phyloP scores from a whole-genome alignment of 306 rosid species.

The Rosa multiflora region DNA sequence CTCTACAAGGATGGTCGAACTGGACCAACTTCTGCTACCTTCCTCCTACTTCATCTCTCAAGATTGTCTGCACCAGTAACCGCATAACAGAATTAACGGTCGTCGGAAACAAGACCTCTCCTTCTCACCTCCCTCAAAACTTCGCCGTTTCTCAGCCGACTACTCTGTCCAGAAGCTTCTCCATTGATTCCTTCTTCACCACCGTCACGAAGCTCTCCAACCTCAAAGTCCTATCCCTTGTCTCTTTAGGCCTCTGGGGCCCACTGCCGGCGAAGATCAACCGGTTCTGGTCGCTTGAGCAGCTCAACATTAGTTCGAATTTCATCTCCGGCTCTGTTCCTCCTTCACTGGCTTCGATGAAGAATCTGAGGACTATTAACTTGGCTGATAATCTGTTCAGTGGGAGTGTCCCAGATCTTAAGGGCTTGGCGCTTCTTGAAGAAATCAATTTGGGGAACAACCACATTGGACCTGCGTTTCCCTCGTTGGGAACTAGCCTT shows the following conservation, averaged over 20 bases:
- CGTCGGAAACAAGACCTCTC: constrained; percentile 55
- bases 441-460: constrained; percentile 61
- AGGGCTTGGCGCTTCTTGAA: constrained; percentile 41
- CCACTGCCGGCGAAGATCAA: constrained; percentile 66
- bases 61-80: constrained; percentile 51
- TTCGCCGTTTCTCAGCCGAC: constrained; percentile 32
- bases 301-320: constrained; percentile 68
- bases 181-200: constrained; percentile 65
- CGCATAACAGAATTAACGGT: constrained; percentile 60
- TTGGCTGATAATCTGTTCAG: constrained; percentile 66
- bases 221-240: constrained; percentile 56
- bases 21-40: constrained; percentile 72
- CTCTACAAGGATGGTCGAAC: constrained; percentile 63
- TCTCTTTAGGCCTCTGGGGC: constrained; percentile 86
- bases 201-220: constrained; percentile 67
- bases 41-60: constrained; percentile 58
- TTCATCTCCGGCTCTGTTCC: constrained; percentile 64
- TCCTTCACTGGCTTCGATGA: constrained; percentile 43
- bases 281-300: constrained; percentile 55
- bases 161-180: constrained; percentile 59
- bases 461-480: constrained; percentile 61
- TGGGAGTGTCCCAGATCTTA: constrained; percentile 70
- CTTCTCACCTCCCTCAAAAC: constrained; percentile 31
- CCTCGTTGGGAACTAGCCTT: constrained; percentile 47
- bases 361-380: constrained; percentile 48